These are phyloP conservation scores for Suhomyces bolitotheri DNA, from an alignment of 1,139 yeast species.

Conservation along the genomic window DNA sequence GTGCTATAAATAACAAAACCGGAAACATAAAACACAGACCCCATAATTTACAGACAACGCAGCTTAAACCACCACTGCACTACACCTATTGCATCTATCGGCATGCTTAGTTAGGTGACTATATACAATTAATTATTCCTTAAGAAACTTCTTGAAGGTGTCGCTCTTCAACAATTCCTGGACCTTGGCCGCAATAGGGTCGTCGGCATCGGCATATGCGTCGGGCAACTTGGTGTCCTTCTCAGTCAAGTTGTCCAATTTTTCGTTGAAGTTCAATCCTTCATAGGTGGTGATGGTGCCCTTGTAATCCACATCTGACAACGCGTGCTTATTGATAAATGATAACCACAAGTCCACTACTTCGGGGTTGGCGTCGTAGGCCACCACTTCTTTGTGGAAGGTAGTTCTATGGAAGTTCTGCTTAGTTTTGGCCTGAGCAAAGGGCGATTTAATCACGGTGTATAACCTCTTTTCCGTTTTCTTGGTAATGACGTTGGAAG, in stretches of 20 bases:
- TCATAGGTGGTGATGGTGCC: constrained; percentile 70
- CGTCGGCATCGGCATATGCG: constrained; percentile 44
- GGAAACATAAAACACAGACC: neutral
- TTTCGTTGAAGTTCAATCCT: constrained; percentile 41
- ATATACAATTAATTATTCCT: constrained; percentile 7
- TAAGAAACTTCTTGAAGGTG: constrained; percentile 46
- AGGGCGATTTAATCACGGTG: constrained; percentile 93
- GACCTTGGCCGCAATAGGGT: constrained; percentile 71
- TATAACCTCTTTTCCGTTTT: constrained; percentile 75
- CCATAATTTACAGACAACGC: too few species aligned
- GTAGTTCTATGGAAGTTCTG: constrained; percentile 93
- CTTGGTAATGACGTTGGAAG: constrained; percentile 52
- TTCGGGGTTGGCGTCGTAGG: constrained; percentile 86
- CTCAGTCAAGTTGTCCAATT: constrained; percentile 30
- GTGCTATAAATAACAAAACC: neutral
- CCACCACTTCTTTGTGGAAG: constrained; percentile 67
- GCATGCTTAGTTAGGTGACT: too few species aligned
- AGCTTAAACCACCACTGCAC: too few species aligned
- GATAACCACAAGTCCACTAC: constrained; percentile 82
- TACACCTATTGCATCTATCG: too few species aligned
- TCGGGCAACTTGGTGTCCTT: constrained; percentile 35
- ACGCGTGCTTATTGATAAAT: constrained; percentile 72
- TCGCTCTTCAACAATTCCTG: constrained; percentile 61
- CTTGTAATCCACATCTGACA: constrained; percentile 80
- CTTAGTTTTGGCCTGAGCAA: constrained; percentile 91